Percentiles rank a stretch among this genome's conserved stretches.
Conservation (phyloP, 1,284 basidiomycete genomes). For the Boletus semigastroideus region DNA sequence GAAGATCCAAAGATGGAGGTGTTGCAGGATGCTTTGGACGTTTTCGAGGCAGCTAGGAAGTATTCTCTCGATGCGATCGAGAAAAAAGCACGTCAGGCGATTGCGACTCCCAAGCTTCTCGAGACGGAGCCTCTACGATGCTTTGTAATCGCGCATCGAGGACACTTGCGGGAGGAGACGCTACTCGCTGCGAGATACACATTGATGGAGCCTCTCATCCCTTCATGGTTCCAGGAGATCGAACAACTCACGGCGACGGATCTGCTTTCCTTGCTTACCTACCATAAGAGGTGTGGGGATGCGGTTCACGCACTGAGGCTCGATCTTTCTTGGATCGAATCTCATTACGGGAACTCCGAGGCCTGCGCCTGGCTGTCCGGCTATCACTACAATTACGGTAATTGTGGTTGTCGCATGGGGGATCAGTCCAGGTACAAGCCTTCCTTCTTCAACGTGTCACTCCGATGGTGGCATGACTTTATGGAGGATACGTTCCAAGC, state of each 20-base stretch:
- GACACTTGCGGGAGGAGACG: neutral
- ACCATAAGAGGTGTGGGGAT: slow-evolving; percentile 1
- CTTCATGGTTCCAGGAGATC: neutral
- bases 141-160: neutral
- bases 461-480: slow-evolving; percentile 14
- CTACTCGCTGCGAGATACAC: neutral
- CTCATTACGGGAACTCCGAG: neutral
- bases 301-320: neutral
- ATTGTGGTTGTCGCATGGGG: too few relatives aligned
- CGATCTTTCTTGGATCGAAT: neutral
- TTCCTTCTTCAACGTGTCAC: neutral
- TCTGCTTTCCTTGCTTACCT: neutral
- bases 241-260: neutral
- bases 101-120: too few relatives aligned
- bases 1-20: neutral
- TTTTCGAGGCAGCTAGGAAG: neutral
- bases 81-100: neutral
- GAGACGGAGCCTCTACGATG: neutral
- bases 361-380: neutral
- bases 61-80: neutral
- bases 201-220: neutral
- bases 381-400: neutral
- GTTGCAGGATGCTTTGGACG: neutral
- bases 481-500: neutral
- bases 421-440: too few relatives aligned